Base-by-base conservation (phyloP, 2,329 filamentous ascomycete species). In the Arthrobotrys conoides region DNA sequence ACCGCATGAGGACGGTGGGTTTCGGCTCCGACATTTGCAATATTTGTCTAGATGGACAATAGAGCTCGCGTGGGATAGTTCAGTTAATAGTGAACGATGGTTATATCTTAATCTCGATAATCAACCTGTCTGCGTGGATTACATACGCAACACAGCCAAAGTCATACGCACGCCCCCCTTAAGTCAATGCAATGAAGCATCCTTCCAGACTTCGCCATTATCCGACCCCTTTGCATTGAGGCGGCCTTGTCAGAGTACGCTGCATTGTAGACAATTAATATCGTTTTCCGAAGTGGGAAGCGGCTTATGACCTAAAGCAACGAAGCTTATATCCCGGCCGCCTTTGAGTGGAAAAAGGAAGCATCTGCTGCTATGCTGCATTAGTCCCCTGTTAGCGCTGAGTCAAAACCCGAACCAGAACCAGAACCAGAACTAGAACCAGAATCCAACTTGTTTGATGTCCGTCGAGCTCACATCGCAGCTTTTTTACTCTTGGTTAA, bases 131-230 rank as follows among this genome's bases (percentile, higher is more conserved):
- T 61, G 72, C 61, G 66, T 77, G 68, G 57, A 67, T 72, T 78
- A 72, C 68, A 78, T 78, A 77, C 75, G 75, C 75, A 78, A 72
- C 68, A 30, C 75, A 27, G 48, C 46, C 30, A 27, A 53, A 48
- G 71, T 75, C 64, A 48, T 75, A 75, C 61, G 67, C 66, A 67
- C 61, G 59, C 57, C 65, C 57, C 65, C 59, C 51, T 48, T 70
- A 63, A 33, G n/a, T n/a, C n/a, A n/a, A n/a, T n/a, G n/a, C n/a
- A n/a, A n/a, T n/a, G n/a, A n/a, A n/a, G n/a, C 14, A 46, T 65
- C 57, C 48, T 44, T 18, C 18, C n/a, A 10, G 38, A 20, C 65
- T 57, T 70, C 55, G 67, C 67, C 67, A 70, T 70, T 12, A 33
- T 36, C 44, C 48, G 48, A 66, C 49, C 41, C 57, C 64, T 72